Evolutionary conservation across 2,329 filamentous ascomycete genomes (phyloP).

Genomic region (Coniochaeta prunicola): DNA sequence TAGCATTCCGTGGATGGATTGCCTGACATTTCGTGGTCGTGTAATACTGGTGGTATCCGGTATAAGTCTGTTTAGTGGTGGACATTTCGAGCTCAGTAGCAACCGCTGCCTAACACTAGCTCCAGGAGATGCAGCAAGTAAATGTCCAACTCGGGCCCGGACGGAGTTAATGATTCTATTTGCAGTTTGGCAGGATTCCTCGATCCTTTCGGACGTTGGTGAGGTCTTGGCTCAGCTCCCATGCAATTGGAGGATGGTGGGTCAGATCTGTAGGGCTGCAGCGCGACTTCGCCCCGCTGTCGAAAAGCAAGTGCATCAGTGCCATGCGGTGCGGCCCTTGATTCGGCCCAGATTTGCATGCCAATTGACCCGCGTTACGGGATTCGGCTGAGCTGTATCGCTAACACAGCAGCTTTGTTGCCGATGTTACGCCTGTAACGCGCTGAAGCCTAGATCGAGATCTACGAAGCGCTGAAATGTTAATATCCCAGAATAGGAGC

Average conservation of each 20-base stretch:
- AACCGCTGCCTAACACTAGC: too few relatives aligned
- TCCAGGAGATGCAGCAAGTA: too few relatives aligned
- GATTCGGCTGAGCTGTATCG: neutral
- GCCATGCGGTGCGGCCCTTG: neutral
- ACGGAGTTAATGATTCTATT: neutral
- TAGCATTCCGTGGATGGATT: neutral
- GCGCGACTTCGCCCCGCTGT: too few relatives aligned
- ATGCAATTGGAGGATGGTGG: neutral
- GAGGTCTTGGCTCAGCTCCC: neutral
- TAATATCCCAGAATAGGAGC: neutral
- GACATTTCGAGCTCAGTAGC: too few relatives aligned
- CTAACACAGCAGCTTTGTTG: neutral
- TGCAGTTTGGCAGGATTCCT: neutral
- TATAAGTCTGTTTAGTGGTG: too few relatives aligned
- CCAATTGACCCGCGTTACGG: neutral
- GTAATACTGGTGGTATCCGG: too few relatives aligned
- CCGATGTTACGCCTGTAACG: neutral
- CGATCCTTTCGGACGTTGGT: neutral
- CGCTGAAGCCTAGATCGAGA: neutral
- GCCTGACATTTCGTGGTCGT: neutral
- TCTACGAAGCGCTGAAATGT: neutral
- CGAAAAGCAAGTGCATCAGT: neutral
- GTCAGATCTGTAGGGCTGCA: neutral
- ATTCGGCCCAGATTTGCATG: neutral
- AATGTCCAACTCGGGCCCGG: too few relatives aligned